These are phyloP conservation scores for Triglochin maritima DNA, from an alignment of 106 monocot genomes.

Conservation along the genomic window DNA sequence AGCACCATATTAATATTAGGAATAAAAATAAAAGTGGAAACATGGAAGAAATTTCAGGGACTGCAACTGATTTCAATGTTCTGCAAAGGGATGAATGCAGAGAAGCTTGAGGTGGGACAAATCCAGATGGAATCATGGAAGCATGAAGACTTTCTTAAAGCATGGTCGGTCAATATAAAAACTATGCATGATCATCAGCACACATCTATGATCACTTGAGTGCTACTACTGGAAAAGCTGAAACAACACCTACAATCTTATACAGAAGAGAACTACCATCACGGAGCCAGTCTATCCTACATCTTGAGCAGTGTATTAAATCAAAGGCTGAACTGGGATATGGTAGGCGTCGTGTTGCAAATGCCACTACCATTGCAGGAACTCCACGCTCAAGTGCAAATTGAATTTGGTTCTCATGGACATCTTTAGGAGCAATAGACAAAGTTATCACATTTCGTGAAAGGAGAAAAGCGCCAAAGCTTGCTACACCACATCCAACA, in stretches of 20 bases:
- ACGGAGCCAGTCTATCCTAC: slow-evolving; percentile 77
- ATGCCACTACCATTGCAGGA: slow-evolving; percentile 85
- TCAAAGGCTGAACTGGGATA: slow-evolving; percentile 96
- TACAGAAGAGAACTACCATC: slow-evolving; percentile 48
- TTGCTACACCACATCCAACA: slow-evolving; percentile 94
- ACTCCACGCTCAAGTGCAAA: slow-evolving; percentile 97
- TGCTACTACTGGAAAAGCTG: no score
- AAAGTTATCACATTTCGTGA: slow-evolving; percentile 67
- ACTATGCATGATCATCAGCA: no score
- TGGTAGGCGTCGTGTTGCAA: slow-evolving; percentile 61
- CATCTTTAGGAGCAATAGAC: slow-evolving; percentile 90
- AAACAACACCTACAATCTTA: background rate
- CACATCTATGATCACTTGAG: no score
- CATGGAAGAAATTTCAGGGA: no score
- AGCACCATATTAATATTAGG: no score
- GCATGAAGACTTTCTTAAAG: no score
- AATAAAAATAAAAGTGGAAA: no score
- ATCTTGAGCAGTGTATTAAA: slow-evolving; percentile 88
- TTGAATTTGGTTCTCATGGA: slow-evolving; percentile 92
- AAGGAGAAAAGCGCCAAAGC: slow-evolving; percentile 84
- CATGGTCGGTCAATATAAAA: no score
- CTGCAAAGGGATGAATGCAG: no score
- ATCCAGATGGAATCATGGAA: no score
- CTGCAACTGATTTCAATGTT: no score
- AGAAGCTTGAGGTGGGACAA: no score